These are phyloP conservation scores for Circinella umbellata DNA, from an alignment of 371 early-diverging fungal species.

Conservation along the genomic window DNA sequence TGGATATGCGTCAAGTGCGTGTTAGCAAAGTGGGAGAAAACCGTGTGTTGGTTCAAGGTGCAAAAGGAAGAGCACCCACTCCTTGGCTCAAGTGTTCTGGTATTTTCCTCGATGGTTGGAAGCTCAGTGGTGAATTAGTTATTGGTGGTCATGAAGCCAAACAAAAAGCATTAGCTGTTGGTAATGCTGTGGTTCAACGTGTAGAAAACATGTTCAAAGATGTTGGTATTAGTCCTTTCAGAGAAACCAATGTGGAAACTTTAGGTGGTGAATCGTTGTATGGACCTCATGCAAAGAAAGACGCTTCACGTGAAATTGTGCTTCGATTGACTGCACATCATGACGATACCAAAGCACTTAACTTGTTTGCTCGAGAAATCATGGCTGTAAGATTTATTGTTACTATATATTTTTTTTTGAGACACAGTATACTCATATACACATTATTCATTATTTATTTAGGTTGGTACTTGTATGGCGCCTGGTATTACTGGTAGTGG, in stretches of 20 bases:
- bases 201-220: slow-evolving; percentile 54
- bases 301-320: slow-evolving; percentile 64
- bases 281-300: slow-evolving; percentile 57
- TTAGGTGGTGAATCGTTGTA: slow-evolving; percentile 74
- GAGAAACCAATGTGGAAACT: slow-evolving; percentile 61
- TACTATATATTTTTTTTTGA: neutral
- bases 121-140: slow-evolving; percentile 67
- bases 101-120: slow-evolving; percentile 73
- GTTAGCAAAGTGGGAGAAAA: slow-evolving; percentile 61
- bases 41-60: slow-evolving; percentile 69
- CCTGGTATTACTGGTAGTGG: slow-evolving; percentile 76
- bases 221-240: slow-evolving; percentile 56
- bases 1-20: slow-evolving; percentile 70
- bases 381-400: slow-evolving; percentile 57
- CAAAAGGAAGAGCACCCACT: slow-evolving; percentile 70
- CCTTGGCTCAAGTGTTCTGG: slow-evolving; percentile 72
- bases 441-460: neutral
- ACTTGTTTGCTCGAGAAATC: slow-evolving; percentile 67
- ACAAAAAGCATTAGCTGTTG: slow-evolving; percentile 68
- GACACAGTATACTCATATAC: too few relatives aligned
- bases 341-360: slow-evolving; percentile 58
- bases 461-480: slow-evolving; percentile 78
- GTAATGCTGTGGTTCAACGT: slow-evolving; percentile 65
- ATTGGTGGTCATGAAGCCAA: slow-evolving; percentile 73
- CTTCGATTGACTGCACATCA: slow-evolving; percentile 69